Evolutionary conservation across 116 monocot species (phyloP), one percentile per base, ranked within the genome.

Genomic region (Papilionanthe hybrid): DNA sequence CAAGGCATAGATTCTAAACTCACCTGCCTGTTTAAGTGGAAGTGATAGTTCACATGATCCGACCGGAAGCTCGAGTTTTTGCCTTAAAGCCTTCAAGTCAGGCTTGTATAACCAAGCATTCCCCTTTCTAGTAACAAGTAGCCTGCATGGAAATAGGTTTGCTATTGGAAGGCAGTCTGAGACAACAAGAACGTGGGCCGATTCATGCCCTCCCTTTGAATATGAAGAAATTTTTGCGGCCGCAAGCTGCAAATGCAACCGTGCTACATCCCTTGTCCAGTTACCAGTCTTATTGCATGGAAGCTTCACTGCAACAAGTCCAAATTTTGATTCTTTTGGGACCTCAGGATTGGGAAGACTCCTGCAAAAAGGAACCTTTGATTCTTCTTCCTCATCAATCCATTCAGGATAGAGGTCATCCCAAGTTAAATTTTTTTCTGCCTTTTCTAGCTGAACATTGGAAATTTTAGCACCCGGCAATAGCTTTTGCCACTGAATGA

Each of bases 301-400:
- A 80, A 96, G 90, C 85, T 96, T 96, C 7, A 96, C 90, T 1
- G 90, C 96, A 49, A 96, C 72, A 0, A 96, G 73, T 42, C 90
- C 84, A 65, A 80, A 81, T 28, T 72, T 65, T 28, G 75, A 65
- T 18, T 71, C 72, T 58, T 56, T 76, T 27, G 32, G 55, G 9
- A 80, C 69, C 11, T 49, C 9, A 20, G 92, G 91, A 23, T 81
- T 77, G 2, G 96, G 89, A 68, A 92, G 85, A 73, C 68, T 32
- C 0, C 89, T 93, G 37, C 93, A 96, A 69, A 41, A 42, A 0
- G 96, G 96, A 19, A 90, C 80, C 80, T 87, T 78, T 1, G 47
- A 83, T 83, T 91, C 90, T 86, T 93, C 87, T 80, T 93, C 96
- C 75, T 96, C 96, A 22, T 96, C 91, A 11, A 96, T 93, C 96